Evolutionary conservation across 768 basidiomycete genomes (phyloP).

Genomic region (Rhizopogon sp.): DNA sequence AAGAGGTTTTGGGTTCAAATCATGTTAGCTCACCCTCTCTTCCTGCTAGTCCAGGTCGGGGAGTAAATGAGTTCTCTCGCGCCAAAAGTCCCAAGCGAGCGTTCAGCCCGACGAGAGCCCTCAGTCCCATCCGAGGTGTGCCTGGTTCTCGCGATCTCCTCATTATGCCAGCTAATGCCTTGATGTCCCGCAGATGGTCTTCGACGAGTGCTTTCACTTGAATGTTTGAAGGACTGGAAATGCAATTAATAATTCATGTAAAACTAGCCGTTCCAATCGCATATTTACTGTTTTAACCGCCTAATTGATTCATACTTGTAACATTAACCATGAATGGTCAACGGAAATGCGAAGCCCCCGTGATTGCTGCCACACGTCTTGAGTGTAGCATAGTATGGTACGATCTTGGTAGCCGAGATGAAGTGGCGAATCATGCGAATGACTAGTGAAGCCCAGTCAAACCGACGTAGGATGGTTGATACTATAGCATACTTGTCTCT

Average conservation of each 20-base stretch:
- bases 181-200: slow-evolving; percentile 16
- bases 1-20: slow-evolving; percentile 3
- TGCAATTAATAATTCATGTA: neutral
- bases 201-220: slow-evolving; percentile 22
- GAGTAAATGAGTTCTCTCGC: neutral
- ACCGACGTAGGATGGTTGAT: too few relatives aligned
- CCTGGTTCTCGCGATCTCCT: slow-evolving; percentile 12
- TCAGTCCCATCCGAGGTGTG: slow-evolving; percentile 29
- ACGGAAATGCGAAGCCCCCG: too few relatives aligned
- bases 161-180: slow-evolving; percentile 1
- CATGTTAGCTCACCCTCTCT: neutral
- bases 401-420: too few relatives aligned
- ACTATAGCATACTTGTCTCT: neutral
- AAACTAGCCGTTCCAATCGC: too few relatives aligned
- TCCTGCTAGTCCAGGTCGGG: slow-evolving; percentile 1
- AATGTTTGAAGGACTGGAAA: slow-evolving; percentile 3
- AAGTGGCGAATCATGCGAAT: too few relatives aligned
- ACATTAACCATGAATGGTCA: too few relatives aligned
- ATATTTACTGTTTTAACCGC: neutral
- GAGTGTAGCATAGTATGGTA: too few relatives aligned
- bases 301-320: too few relatives aligned
- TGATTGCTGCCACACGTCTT: too few relatives aligned
- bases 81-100: slow-evolving; percentile 16
- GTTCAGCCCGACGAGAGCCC: slow-evolving; percentile 15
- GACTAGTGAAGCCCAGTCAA: slow-evolving; percentile 7